Evolutionary conservation across 257 asterid genomes (phyloP).

Genomic region (Linderniella brevidens): DNA sequence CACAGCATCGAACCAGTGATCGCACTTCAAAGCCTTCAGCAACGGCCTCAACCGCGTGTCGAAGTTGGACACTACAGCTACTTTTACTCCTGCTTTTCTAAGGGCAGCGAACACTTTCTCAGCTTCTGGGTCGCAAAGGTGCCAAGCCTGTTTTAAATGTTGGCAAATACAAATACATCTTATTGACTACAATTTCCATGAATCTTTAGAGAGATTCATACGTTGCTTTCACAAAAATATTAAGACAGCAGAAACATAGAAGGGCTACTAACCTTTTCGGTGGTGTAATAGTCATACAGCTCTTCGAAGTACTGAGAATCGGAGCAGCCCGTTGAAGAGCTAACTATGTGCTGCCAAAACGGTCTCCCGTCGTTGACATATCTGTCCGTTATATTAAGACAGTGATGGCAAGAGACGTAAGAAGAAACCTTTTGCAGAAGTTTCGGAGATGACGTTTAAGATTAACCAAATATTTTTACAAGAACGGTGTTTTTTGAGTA

Average conservation of each 20-base stretch:
- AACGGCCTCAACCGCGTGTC: conserved; percentile 83
- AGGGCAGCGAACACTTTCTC: conserved; percentile 75
- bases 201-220: too few relatives aligned
- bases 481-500: too few relatives aligned
- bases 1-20: conserved; percentile 96
- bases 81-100: conserved; percentile 59
- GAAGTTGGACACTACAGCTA: conserved; percentile 85
- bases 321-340: conserved; percentile 92
- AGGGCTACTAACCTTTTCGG: conserved; percentile 54
- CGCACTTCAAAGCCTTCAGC: conserved; percentile 76
- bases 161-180: background rate
- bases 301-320: conserved; percentile 92
- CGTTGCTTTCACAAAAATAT: too few relatives aligned
- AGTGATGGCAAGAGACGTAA: too few relatives aligned
- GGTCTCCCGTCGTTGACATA: conserved; percentile 91
- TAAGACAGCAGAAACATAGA: background rate
- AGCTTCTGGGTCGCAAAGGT: conserved; percentile 81
- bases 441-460: too few relatives aligned
- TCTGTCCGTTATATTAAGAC: too few relatives aligned
- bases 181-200: too few relatives aligned
- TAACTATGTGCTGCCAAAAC: conserved; percentile 91
- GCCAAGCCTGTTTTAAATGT: conserved; percentile 70
- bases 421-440: too few relatives aligned
- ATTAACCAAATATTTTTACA: too few relatives aligned
- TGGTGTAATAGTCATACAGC: conserved; percentile 69